phyloP scores from a whole-genome alignment of 352 stramenopile species.

The Phytophthora rubi region DNA sequence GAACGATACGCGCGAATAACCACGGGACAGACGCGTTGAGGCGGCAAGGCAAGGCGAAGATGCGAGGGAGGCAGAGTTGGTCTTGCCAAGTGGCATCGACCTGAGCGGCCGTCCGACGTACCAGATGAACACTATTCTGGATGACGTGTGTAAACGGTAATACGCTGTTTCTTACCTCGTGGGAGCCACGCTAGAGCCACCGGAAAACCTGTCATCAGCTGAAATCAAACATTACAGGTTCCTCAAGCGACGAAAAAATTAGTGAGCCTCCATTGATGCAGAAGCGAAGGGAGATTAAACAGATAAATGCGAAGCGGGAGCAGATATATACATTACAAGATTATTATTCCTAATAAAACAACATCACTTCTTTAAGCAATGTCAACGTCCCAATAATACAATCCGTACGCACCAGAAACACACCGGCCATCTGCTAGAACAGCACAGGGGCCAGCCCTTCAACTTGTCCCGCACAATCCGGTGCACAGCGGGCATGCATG shows the following conservation, averaged over 20 bases:
- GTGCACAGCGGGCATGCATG: too few relatives aligned
- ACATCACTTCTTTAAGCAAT: too few relatives aligned
- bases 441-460: too few relatives aligned
- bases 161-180: neutral
- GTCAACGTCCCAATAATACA: too few relatives aligned
- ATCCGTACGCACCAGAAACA: too few relatives aligned
- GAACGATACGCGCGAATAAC: conserved; percentile 3
- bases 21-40: neutral
- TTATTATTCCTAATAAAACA: too few relatives aligned
- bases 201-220: neutral
- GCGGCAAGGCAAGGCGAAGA: conserved; percentile 2
- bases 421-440: too few relatives aligned
- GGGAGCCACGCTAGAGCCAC: conserved; percentile 5
- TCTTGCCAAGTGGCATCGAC: conserved; percentile 1
- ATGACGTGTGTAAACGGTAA: neutral
- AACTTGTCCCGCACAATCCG: too few relatives aligned
- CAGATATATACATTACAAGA: too few relatives aligned
- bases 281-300: neutral
- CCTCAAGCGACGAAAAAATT: neutral
- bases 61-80: neutral
- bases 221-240: conserved; percentile 2
- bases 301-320: too few relatives aligned
- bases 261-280: neutral
- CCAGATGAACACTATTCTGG: neutral
- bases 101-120: neutral